Conservation (phyloP, 352 stramenopile species). For the Vaucheria bursata region DNA sequence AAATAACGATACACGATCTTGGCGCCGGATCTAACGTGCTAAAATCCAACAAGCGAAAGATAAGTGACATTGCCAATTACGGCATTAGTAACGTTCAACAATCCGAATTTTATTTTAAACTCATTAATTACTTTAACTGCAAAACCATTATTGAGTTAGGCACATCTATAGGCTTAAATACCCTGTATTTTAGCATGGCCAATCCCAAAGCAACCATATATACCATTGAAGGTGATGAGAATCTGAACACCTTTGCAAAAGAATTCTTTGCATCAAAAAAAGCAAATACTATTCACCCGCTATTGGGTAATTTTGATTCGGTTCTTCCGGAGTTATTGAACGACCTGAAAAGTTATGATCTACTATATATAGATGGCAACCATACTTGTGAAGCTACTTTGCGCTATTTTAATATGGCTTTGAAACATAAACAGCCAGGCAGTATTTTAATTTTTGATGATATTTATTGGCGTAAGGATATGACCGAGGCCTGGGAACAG, state of each 20-base stretch:
- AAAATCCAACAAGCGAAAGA: neutral
- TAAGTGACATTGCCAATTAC: neutral
- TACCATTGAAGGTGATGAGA: neutral
- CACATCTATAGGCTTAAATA: neutral
- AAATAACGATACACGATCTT: neutral
- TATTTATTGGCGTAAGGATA: neutral
- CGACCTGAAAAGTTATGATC: neutral
- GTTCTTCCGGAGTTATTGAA: neutral
- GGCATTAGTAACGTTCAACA: slow-evolving; percentile 1
- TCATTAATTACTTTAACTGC: neutral
- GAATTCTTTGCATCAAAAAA: neutral
- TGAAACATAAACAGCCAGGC: neutral
- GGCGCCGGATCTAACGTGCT: neutral
- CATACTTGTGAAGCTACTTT: neutral
- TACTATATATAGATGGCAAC: neutral
- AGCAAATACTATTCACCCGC: neutral
- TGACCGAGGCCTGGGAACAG: neutral
- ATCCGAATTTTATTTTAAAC: neutral
- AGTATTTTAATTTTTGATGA: neutral
- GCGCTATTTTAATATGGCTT: neutral
- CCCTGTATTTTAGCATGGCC: neutral
- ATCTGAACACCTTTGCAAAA: neutral
- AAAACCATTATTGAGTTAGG: neutral
- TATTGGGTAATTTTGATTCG: neutral
- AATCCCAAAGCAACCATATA: neutral